Evolutionary conservation across 1,139 yeast species (phyloP), one percentile per base, ranked within the genome.

Genomic region (Geotrichum carabidarum): DNA sequence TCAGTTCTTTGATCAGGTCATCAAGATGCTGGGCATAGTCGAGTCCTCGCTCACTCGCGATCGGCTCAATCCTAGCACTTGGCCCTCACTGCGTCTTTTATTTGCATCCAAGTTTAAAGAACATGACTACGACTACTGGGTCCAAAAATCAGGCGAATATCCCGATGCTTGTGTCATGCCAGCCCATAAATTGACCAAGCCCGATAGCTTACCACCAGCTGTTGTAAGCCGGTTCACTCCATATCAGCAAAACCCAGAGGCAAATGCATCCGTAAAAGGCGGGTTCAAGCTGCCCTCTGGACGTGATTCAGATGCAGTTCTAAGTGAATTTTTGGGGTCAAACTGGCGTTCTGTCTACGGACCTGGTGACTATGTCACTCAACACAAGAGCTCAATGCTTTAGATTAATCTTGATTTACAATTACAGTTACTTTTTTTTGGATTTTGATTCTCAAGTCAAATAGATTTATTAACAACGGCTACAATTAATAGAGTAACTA

Each of bases 141-240:
- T 37, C 14, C 42, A 48, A 3, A 32, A 47, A 27, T 48, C 58
- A 3, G 36, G n/a, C 14, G 51, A 51, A 43, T 52, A 50, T 30
- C 58, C 59, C 18, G 56, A 59, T 31, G 52, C 60, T 12, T 59
- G 61, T 17, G 57, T 57, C n/a, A 44, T 55, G 27, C 61, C 61
- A 2, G 58, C 57, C 31, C 43, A 44, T 32, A 35, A 45, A 11
- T 47, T 59, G 14, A 58, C 53, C 3, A 47, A 38, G 18, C 59
- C 61, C 8, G 50, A 47, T 2, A 51, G 51, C 2, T 44, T 59
- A 15, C 58, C 58, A 6, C 37, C 41, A 4, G 56, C 55, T 4
- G 32, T 56, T 7, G 58, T 56, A n/a, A 44, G 45, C 8, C 35
- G 44, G 8, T 43, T 52, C 12, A 11, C 31, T 3, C 36, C 8